These are phyloP conservation scores for Boletus tomentosulus DNA, from an alignment of 768 basidiomycete species.

Conservation along the genomic window DNA sequence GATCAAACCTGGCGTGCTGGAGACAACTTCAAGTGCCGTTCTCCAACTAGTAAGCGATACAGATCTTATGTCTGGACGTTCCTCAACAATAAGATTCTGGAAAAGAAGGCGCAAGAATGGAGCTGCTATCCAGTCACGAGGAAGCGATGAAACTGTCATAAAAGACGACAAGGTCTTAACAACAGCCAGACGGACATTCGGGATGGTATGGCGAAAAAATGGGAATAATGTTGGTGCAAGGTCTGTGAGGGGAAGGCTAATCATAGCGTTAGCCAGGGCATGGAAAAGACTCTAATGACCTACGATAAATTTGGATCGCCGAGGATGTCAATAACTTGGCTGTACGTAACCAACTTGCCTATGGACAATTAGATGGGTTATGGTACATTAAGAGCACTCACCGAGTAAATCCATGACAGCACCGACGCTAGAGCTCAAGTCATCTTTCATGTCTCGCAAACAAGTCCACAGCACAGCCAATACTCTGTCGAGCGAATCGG, in stretches of 20 bases:
- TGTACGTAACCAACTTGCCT: constrained; percentile 83
- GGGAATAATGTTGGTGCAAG: constrained; percentile 89
- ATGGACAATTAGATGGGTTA: constrained; percentile 4
- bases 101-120: constrained; percentile 81
- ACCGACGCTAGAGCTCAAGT: constrained; percentile 92
- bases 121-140: constrained; percentile 75
- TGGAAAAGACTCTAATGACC: constrained; percentile 28
- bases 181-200: constrained; percentile 88
- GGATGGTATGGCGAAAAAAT: constrained; percentile 96
- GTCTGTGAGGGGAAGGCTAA: constrained; percentile 72
- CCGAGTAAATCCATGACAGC: constrained; percentile 98
- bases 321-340: constrained; percentile 72
- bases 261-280: constrained; percentile 2
- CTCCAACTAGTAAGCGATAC: constrained; percentile 73
- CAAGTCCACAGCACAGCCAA: constrained; percentile 89
- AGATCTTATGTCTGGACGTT: constrained; percentile 77
- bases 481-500: constrained; percentile 66
- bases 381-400: constrained; percentile 30
- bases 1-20: constrained; percentile 43
- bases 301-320: constrained; percentile 68
- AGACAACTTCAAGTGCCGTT: constrained; percentile 57
- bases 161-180: constrained; percentile 86
- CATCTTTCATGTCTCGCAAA: constrained; percentile 90
- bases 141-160: constrained; percentile 70
- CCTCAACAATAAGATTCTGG: constrained; percentile 92